These are phyloP conservation scores for Septoria petroselini DNA, from an alignment of 2,329 filamentous ascomycete genomes.

Conservation along the genomic window DNA sequence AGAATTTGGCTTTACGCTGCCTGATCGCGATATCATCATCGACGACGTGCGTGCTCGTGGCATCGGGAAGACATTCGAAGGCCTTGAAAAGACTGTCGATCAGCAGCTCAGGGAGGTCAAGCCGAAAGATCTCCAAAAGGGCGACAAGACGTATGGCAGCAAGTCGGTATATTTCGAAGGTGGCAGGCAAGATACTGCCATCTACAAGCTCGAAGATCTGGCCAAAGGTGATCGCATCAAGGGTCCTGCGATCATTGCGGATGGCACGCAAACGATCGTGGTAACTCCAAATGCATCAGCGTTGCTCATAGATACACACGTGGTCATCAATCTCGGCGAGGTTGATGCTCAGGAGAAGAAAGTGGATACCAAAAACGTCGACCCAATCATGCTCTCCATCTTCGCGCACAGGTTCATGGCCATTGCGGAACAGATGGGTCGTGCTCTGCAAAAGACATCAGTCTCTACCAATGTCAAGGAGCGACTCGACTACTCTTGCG, in stretches of 20 bases:
- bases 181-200: slow-evolving; percentile 70
- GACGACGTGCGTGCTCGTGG: slow-evolving; percentile 86
- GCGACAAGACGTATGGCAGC: slow-evolving; percentile 63
- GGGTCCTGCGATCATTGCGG: slow-evolving; percentile 82
- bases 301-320: slow-evolving; percentile 77
- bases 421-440: slow-evolving; percentile 81
- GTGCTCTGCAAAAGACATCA: slow-evolving; percentile 73
- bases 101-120: slow-evolving; percentile 72
- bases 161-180: slow-evolving; percentile 80
- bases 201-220: slow-evolving; percentile 78
- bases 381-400: slow-evolving; percentile 74
- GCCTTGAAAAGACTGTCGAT: slow-evolving; percentile 76
- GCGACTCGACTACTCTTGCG: slow-evolving; percentile 77
- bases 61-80: slow-evolving; percentile 83
- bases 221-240: slow-evolving; percentile 67
- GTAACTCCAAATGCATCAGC: slow-evolving; percentile 76
- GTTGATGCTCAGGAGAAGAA: slow-evolving; percentile 44
- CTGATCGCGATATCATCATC: slow-evolving; percentile 81
- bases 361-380: slow-evolving; percentile 56
- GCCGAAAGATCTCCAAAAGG: slow-evolving; percentile 54
- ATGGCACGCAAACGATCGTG: slow-evolving; percentile 87
- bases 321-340: slow-evolving; percentile 78
- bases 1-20: slow-evolving; percentile 87
- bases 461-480: slow-evolving; percentile 80
- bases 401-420: slow-evolving; percentile 83